phyloP scores from a whole-genome alignment of 1,284 basidiomycete genomes.

The Flammula alnicola region DNA sequence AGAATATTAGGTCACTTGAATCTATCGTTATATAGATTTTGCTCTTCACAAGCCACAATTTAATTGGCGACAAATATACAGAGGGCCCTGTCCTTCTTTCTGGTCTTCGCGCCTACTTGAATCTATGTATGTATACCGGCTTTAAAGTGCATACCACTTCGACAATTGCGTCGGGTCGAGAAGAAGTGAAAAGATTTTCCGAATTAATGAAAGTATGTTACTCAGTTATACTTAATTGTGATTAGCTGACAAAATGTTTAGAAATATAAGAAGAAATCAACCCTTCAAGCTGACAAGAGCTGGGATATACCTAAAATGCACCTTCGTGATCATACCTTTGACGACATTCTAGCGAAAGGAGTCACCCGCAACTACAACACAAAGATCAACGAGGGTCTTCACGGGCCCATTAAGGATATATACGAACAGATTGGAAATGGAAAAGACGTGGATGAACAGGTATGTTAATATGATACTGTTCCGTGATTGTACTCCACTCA shows the following conservation, averaged over 20 bases:
- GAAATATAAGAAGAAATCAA: slow-evolving; percentile 13
- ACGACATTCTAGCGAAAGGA: slow-evolving; percentile 40
- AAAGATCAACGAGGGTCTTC: slow-evolving; percentile 36
- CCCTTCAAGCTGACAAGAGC: slow-evolving; percentile 26
- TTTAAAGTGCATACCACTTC: slow-evolving; percentile 36
- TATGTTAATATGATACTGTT: slow-evolving; percentile 11
- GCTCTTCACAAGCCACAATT: slow-evolving; percentile 33
- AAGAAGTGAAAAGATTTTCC: slow-evolving; percentile 25
- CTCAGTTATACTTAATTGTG: slow-evolving; percentile 2
- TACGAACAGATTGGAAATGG: slow-evolving; percentile 37
- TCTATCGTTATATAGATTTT: slow-evolving; percentile 24
- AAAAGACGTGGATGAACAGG: slow-evolving; percentile 37
- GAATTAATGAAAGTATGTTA: slow-evolving; percentile 25
- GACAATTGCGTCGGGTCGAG: slow-evolving; percentile 29
- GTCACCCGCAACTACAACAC: slow-evolving; percentile 36
- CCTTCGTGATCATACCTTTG: slow-evolving; percentile 31
- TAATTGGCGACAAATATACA: slow-evolving; percentile 17
- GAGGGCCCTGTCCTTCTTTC: slow-evolving; percentile 29
- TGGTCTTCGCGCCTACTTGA: slow-evolving; percentile 33
- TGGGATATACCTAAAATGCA: slow-evolving; percentile 45
- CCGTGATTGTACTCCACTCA: not conserved
- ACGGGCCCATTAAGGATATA: slow-evolving; percentile 32
- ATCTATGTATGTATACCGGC: slow-evolving; percentile 34
- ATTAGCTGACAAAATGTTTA: slow-evolving; percentile 4
- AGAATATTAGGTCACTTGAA: not conserved